Evolutionary conservation across 2,329 filamentous ascomycete species (phyloP).

Genomic region (Ophiosphaerella narmari): DNA sequence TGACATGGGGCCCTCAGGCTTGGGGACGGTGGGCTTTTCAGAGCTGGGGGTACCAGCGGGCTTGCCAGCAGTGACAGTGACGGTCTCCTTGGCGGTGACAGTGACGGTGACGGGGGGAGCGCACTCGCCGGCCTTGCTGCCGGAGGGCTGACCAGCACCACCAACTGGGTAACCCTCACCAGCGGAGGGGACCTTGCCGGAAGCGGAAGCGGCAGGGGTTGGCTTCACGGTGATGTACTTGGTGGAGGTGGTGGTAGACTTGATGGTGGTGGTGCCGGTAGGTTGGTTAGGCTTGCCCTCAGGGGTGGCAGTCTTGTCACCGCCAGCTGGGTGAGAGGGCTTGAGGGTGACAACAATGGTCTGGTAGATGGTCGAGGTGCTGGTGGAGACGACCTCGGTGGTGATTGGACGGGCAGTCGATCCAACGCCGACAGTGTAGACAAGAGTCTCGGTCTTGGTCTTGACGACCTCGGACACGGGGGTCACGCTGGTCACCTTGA

Average conservation of each 20-base stretch:
- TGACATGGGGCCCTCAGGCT: conserved; percentile 12
- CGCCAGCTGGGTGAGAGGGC: conserved; percentile 18
- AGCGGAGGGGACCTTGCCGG: conserved; percentile 15
- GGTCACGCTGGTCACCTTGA: conserved; percentile 18
- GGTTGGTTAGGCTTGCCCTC: conserved; percentile 14
- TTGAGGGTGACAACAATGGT: conserved; percentile 37
- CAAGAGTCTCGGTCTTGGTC: conserved; percentile 49
- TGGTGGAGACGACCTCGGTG: conserved; percentile 37
- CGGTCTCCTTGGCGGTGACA: conserved; percentile 45
- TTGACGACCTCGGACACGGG: conserved; percentile 35
- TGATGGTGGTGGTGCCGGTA: conserved; percentile 32
- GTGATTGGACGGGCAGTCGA: conserved; percentile 53
- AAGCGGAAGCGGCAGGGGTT: conserved; percentile 12
- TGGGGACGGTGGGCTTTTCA: conserved; percentile 10
- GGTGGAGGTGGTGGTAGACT: conserved; percentile 41
- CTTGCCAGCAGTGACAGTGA: conserved; percentile 40
- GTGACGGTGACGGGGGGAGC: conserved; percentile 42
- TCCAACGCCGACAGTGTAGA: conserved; percentile 49
- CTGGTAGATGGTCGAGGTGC: conserved; percentile 40
- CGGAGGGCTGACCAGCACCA: conserved; percentile 11
- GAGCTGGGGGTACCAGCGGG: conserved; percentile 11
- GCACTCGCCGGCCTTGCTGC: conserved; percentile 29
- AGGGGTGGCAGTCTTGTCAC: conserved; percentile 6
- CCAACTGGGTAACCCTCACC: conserved; percentile 21
- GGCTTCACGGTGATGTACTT: conserved; percentile 43